Evolutionary conservation across 2,329 filamentous ascomycete species (phyloP), one percentile per base, ranked within the genome.

Genomic region (Fusarium coicis): DNA sequence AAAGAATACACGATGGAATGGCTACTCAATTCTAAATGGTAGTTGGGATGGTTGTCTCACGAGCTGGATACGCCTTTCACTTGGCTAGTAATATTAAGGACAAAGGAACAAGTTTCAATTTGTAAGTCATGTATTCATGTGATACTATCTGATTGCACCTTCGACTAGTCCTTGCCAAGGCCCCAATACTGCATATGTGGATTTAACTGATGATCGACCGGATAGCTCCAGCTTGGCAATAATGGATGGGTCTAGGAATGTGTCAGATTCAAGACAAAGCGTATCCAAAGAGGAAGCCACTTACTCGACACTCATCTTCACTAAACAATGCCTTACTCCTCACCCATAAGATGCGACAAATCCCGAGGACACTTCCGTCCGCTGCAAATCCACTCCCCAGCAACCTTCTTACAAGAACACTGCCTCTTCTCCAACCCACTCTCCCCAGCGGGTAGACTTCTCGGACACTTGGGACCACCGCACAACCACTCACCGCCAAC

Each of bases 401-500:
- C 50, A 40, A 54, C 23, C 34, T 54, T 54, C 50, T 12, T 54
- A 54, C 50, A 54, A 40, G 50, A 54, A n/a, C 50, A 54, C 50
- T 54, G 50, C 34, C 50, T 54, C 34, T 54, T 54, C 50, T 53
- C 32, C 3, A 53, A 0, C 0, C 32, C 32, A 2, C 4, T 37
- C 7, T 53, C 50, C 36, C 23, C 36, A 19, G 50, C 49, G 1
- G 61, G 36, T 5, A 52, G 2, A 49, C 23, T 37, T 34, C 59
- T 42, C 11, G 42, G 49, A 12, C 65, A 67, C 44, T 58, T 66
- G 4, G 21, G 42, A 1, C 68, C 68, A 10, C 16, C 42, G 26
- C 65, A 70, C 5, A 57, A 2, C 53, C 59, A 68, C 40, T 68
- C 65, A 7, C 36, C 43, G 1, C 34, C 68, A 16, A 32, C 12